Conservation (phyloP, 352 stramenopile species). For the Pythium inflatum region DNA sequence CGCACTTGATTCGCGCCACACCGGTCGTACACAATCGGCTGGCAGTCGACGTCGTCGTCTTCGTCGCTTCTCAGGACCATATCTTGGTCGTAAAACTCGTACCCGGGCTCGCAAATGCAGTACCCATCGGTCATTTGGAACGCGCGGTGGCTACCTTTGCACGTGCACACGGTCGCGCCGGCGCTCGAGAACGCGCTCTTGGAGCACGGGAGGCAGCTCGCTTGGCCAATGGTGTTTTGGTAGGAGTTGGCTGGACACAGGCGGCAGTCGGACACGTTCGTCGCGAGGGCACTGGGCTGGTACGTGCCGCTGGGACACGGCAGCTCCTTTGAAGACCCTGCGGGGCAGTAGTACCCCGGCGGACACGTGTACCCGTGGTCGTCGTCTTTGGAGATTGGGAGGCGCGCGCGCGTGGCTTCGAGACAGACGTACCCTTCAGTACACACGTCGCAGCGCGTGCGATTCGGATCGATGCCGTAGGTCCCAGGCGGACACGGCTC, state of each 20-base stretch:
- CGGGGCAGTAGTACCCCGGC: constrained; percentile 74
- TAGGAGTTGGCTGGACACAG: constrained; percentile 80
- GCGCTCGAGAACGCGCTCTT: constrained; percentile 66
- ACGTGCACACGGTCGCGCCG: constrained; percentile 77
- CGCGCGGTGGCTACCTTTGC: constrained; percentile 84
- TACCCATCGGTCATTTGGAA: constrained; percentile 92
- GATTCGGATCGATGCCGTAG: constrained; percentile 80
- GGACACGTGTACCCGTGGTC: constrained; percentile 89
- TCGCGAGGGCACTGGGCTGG: constrained; percentile 50
- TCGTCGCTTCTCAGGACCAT: constrained; percentile 79
- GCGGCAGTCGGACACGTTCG: constrained; percentile 63
- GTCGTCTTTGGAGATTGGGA: constrained; percentile 49
- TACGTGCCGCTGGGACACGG: constrained; percentile 82
- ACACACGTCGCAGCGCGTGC: constrained; percentile 71
- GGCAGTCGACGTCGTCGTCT: constrained; percentile 89
- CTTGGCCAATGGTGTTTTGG: constrained; percentile 64
- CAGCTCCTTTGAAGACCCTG: constrained; percentile 51
- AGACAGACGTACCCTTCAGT: constrained; percentile 87
- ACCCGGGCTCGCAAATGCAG: constrained; percentile 91
- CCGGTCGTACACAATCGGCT: constrained; percentile 90
- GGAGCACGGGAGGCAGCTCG: constrained; percentile 86
- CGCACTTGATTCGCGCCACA: constrained; percentile 79
- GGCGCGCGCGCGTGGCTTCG: constrained; percentile 60
- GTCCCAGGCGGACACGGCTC: constrained; percentile 77
- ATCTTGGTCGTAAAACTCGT: constrained; percentile 91